phyloP scores from a whole-genome alignment of 2,329 filamentous ascomycete genomes.

The Aureobasidium namibiae region DNA sequence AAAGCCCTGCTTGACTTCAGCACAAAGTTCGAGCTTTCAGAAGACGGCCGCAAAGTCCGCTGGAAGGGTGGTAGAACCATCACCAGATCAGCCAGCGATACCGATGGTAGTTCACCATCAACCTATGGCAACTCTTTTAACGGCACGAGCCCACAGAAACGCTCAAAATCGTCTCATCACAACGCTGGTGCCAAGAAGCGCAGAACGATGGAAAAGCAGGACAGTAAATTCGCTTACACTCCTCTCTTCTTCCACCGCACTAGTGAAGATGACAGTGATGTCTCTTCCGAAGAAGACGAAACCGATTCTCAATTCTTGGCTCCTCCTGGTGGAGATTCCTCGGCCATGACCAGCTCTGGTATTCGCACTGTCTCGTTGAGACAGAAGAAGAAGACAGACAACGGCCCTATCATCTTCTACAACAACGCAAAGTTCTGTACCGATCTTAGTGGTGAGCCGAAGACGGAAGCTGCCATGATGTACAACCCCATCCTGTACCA shows the following conservation, averaged over 20 bases:
- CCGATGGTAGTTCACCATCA: slow-evolving; percentile 18
- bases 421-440: slow-evolving; percentile 72
- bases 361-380: slow-evolving; percentile 32
- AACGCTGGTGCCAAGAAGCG: background rate
- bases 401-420: slow-evolving; percentile 78
- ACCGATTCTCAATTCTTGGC: slow-evolving; percentile 24
- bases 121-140: slow-evolving; percentile 14
- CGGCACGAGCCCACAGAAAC: slow-evolving; percentile 22
- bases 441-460: slow-evolving; percentile 62
- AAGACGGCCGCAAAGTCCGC: slow-evolving; percentile 68
- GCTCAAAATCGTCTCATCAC: slow-evolving; percentile 14
- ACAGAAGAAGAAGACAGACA: slow-evolving; percentile 46
- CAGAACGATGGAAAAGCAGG: background rate
- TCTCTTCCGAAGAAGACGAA: slow-evolving; percentile 25
- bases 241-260: slow-evolving; percentile 41
- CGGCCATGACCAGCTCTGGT: slow-evolving; percentile 38
- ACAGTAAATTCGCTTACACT: slow-evolving; percentile 35
- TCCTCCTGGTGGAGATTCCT: slow-evolving; percentile 29
- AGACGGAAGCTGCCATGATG: slow-evolving; percentile 13
- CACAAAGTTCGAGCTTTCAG: slow-evolving; percentile 66
- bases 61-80: slow-evolving; percentile 65
- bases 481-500: slow-evolving; percentile 22
- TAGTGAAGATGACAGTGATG: slow-evolving; percentile 32
- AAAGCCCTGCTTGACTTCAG: slow-evolving; percentile 63
- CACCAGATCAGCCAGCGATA: slow-evolving; percentile 58